Base-by-base conservation (phyloP, 2,329 filamentous ascomycete genomes). In the Nigrospora oryzae region DNA sequence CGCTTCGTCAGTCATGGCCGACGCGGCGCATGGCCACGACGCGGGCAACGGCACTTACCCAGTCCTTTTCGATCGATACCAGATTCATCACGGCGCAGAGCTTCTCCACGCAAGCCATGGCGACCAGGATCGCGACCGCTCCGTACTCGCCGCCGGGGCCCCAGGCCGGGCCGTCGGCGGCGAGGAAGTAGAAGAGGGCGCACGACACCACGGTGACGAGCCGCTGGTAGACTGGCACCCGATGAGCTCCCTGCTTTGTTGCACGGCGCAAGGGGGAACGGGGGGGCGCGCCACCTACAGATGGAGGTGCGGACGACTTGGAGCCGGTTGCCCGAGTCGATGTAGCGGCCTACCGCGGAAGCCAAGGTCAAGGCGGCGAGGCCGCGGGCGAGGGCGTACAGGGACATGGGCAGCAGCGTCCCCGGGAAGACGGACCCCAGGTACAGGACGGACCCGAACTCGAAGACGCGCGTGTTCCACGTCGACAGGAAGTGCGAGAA, bases 1-100 rank as follows among this genome's bases (percentile, higher is more conserved):
- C 17, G 11, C 11, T 23, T 23, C 23, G 23, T 28, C 23, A 28
- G 23, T 28, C 4, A 32, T 5, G 32, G 10, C 11, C 12, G 11
- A 2, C 12, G 19, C 16, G 32, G 33, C n/a, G 23, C 40, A 41
- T 50, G 68, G 63, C 2, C 4, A 17, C 42, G 2, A 38, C 11
- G 5, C 4, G 4, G 16, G 5, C 17, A 14, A 10, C 2, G 11
- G 16, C 14, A 45, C 55, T 15, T 51, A 79, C 72, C 84, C 84
- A 88, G 53, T 89, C 85, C 54, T 80, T 69, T 59, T 89, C 85
- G 0, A 89, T 73, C 0, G 84, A 70, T 1, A 89, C 75, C 0
- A 77, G 69, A 56, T 88, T 89, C 58, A 79, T 71, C 6, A 82
- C 70, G 1, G 80, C 71, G 38, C 69, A 71, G 10, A 87, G 61